Evolutionary conservation across 805 yeast genomes (phyloP).

Genomic region (Maudiozyma saulgeensis): DNA sequence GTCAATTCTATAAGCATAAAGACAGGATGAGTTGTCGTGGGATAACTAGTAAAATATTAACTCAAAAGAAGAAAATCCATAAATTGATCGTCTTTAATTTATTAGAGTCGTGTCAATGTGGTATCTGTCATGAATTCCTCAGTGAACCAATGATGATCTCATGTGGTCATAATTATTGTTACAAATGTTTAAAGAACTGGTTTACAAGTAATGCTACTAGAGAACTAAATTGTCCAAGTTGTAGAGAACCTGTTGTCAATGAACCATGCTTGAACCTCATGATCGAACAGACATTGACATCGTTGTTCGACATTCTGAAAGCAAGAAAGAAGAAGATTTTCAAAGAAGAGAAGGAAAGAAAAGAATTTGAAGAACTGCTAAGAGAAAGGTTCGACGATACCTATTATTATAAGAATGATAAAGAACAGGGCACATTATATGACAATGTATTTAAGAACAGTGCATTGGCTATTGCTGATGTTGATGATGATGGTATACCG

Average conservation of each 20-base stretch:
- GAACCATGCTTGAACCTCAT: constrained; percentile 47
- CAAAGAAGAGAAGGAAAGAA: constrained; percentile 11
- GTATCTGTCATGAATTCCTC: constrained; percentile 64
- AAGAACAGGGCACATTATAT: constrained; percentile 33
- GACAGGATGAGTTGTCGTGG: constrained; percentile 1
- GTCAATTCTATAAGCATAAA: neutral
- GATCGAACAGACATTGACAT: constrained; percentile 38
- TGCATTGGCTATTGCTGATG: constrained; percentile 52
- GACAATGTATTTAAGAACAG: constrained; percentile 40
- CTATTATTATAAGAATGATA: constrained; percentile 12
- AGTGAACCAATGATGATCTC: constrained; percentile 49
- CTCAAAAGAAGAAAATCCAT: constrained; percentile 1
- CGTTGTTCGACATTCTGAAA: constrained; percentile 31
- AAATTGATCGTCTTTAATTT: neutral
- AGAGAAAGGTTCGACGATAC: constrained; percentile 14
- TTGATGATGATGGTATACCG: constrained; percentile 57
- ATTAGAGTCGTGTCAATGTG: constrained; percentile 31
- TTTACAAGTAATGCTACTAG: constrained; percentile 32
- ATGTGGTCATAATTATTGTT: constrained; percentile 74
- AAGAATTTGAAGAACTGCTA: constrained; percentile 5
- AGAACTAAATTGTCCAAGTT: constrained; percentile 58
- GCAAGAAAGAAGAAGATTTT: constrained; percentile 18
- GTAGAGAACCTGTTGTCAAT: constrained; percentile 40
- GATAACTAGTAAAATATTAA: neutral
- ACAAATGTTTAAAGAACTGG: constrained; percentile 57